Base-by-base conservation (phyloP, 352 stramenopile genomes). In the Phytophthora sp. region DNA sequence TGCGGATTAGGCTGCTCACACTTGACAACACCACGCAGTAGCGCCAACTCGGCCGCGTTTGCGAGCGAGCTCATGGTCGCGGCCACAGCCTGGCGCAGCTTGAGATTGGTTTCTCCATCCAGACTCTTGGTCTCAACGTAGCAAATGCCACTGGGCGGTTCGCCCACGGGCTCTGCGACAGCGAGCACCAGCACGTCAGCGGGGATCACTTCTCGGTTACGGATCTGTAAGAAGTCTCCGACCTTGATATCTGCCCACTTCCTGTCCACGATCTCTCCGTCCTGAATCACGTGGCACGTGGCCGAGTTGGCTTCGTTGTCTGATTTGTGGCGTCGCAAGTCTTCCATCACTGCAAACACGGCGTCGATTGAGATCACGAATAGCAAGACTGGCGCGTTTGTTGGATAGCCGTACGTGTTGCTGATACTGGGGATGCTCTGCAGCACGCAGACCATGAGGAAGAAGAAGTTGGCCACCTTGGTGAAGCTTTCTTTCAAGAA, bases 391-490 rank as follows among this genome's bases (percentile, higher is more conserved):
- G 84, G 82, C 15, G 81, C 80, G 69, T 91, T 91, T n/a, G 84
- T 91, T 12, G 86, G 86, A 51, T 88, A 76, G 23, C 86, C 84
- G 63, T 92, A 91, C 55, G 86, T 93, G 76, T 93, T 93, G 46
- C 70, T 84, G 71, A 94, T 93, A n/a, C 76, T 69, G 13, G 81
- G 82, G 71, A 94, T 91, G 30, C 76, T 87, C 71, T 98, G 91
- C 49, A 98, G 69, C 51, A 94, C 85, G 51, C 84, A 95, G 53
- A 98, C 88, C 71, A 97, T 80, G 39, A 98, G 80, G 59, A 98
- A 98, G 71, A 97, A 98, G 45, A 97, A 89, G 63, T 98, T 98
- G 65, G 93, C 93, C 29, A 97, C 82, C 53, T 97, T 96, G 35
- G 72, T 78, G 64, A 96, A 96, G 64, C 80, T 89, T 66, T 98